Base-by-base conservation (phyloP, 2,329 filamentous ascomycete species). In the Rutstroemia sp. region DNA sequence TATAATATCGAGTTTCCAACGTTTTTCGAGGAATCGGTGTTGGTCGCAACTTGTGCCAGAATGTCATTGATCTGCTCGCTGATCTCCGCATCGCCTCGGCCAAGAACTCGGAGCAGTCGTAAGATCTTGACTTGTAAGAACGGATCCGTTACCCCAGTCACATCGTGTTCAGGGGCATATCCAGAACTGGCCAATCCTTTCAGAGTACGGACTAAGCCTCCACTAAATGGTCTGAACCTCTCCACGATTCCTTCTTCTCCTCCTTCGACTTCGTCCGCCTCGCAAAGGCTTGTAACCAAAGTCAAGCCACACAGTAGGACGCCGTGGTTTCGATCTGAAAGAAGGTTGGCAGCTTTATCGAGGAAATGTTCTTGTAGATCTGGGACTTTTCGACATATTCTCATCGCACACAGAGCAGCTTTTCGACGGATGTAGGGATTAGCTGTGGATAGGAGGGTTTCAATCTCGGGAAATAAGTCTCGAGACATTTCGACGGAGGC, bases 41-140 rank as follows among this genome's bases (percentile, higher is more conserved):
- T 99, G 41, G 92, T 97, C 52, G 94, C 94, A 54, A 99, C 94
- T 75, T 96, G 92, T 5, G 94, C 94, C 58, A 99, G 76, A 60
- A 99, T 99, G 69, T 99, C 94, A 74, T 97, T 99, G 76, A 99
- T 97, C 71, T 95, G 87, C 73, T 99, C 95, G 71, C 91, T 97
- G 25, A 89, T 91, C 59, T 91, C 80, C 10, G 84, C 77, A 71
- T 99, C 91, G 38, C 92, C 92, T 60, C 91, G 84, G 16, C 88
- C 92, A 47, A 99, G 78, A 8, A 96, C 89, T 62, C 92, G 82
- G 52, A 99, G 76, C 51, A 99, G 75, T 56, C 89, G 85, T 54
- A 99, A 77, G 57, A 99, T 91, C 76, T 97, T 99, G 74, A 96
- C 92, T 74, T 99, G 94, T 48, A 99, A 73, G 75, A 99, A 99